These are phyloP conservation scores for Sphaerostilbella broomeana DNA, from an alignment of 2,329 filamentous ascomycete genomes.

Conservation along the genomic window DNA sequence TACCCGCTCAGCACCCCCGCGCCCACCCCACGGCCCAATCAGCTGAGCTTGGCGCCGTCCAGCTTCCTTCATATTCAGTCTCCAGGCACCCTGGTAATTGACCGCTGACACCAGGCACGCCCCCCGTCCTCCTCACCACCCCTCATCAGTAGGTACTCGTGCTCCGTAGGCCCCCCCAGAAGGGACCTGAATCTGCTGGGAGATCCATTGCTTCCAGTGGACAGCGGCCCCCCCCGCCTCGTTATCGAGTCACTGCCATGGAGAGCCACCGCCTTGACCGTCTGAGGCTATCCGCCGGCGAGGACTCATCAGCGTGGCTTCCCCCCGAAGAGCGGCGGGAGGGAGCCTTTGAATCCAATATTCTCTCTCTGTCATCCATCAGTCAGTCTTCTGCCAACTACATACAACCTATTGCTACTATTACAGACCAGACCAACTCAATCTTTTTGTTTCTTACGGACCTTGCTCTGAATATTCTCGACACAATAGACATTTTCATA, in stretches of 20 bases:
- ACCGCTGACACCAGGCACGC: no score
- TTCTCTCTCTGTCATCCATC: constrained; percentile 9
- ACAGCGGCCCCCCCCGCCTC: constrained; percentile 2
- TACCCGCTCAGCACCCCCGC: no score
- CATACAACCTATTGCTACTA: background rate
- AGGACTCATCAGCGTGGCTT: constrained; percentile 10
- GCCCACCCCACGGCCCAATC: background rate
- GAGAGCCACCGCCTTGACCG: constrained; percentile 6
- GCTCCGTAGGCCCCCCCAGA: background rate
- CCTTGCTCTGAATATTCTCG: constrained; percentile 12
- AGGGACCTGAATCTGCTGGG: no score
- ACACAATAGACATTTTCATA: no score
- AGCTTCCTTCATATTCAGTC: background rate
- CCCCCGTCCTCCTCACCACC: no score
- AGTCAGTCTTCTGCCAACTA: constrained; percentile 2
- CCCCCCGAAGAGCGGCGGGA: constrained; percentile 4
- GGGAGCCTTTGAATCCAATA: background rate
- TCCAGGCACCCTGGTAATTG: background rate
- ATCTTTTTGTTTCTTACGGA: constrained; percentile 7
- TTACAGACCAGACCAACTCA: constrained; percentile 2
- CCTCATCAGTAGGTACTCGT: background rate
- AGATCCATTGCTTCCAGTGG: no score
- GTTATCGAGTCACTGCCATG: constrained; percentile 13
- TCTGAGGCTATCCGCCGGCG: constrained; percentile 7
- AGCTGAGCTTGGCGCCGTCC: constrained; percentile 13